Evolutionary conservation across 148 eudicot genomes (phyloP), one percentile per base, ranked within the genome.

Genomic region (Rhododendron kiyosumense): DNA sequence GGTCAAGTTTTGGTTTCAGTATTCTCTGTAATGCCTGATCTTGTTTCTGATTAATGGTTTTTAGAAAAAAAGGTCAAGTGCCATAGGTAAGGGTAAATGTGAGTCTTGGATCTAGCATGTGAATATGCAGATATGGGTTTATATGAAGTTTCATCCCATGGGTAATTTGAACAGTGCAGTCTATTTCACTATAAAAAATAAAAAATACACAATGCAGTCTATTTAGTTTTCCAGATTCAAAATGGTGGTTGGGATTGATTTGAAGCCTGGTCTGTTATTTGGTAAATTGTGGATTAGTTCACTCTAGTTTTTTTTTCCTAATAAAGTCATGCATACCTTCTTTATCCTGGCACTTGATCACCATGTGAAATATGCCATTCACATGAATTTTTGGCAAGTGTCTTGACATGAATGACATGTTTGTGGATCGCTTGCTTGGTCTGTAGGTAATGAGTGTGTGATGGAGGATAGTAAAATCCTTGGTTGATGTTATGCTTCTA

Each of bases 321-420:
- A 22, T 20, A 0, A 67, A 10, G 0, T 7, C 7, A 52, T 81
- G 26, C 71, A 3, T 81, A n/a, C 46, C 69, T 34, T 34, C 28
- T 32, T 81, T 81, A 81, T 81, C 8, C 28, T 81, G 83, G 15
- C 20, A 34, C 36, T 13, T 79, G 82, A 79, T 46, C 82, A 79
- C 4, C 83, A 81, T 57, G 24, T 78, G 24, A 49, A 49, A 49
- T 8, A 28, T 48, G 61, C 30, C 8, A 14, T 45, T 15, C 46
- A 15, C 6, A 36, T 75, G 32, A 65, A 8, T n/a, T 65, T 65
- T 65, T n/a, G 71, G 69, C 1, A n/a, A 65, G 24, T 26, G 30
- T 43, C 51, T 41, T 43, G n/a, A 32, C 45, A 38, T 75, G 28
- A 77, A 38, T 77, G 22, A 24, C 28, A 38, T 45, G 17, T 26